These are phyloP conservation scores for Psilocybe sp. DNA, from an alignment of 768 basidiomycete species.

Conservation along the genomic window DNA sequence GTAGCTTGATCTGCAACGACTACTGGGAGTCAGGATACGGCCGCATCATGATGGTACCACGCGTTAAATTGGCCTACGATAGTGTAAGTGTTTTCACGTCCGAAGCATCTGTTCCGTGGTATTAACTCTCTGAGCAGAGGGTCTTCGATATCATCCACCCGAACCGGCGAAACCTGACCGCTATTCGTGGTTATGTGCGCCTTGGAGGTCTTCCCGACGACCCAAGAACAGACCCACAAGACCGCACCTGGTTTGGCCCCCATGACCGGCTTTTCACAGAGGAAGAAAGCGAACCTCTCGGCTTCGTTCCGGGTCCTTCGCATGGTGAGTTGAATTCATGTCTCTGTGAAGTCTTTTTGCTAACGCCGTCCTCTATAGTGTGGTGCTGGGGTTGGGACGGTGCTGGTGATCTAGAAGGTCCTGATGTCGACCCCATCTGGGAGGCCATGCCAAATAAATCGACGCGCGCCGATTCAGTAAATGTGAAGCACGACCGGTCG, in stretches of 20 bases:
- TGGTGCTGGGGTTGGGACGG: conserved; percentile 99
- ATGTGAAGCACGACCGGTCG: conserved; percentile 67
- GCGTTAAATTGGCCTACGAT: conserved; percentile 96
- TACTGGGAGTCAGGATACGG: conserved; percentile 98
- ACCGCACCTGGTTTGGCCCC: conserved; percentile 96
- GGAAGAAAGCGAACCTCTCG: conserved; percentile 77
- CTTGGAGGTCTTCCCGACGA: conserved; percentile 95
- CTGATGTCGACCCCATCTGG: conserved; percentile 98
- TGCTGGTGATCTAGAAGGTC: conserved; percentile 95
- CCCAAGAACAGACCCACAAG: conserved; percentile 94
- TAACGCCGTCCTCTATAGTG: conserved; percentile 45
- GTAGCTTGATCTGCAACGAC: conserved; percentile 96
- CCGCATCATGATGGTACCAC: conserved; percentile 94
- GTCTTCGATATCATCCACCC: conserved; percentile 97
- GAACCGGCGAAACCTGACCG: conserved; percentile 83
- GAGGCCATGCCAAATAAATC: conserved; percentile 75
- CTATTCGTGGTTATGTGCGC: conserved; percentile 89
- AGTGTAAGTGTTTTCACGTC: conserved; percentile 42
- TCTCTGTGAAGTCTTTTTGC: background rate
- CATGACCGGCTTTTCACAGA: conserved; percentile 91
- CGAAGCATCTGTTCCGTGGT: background rate
- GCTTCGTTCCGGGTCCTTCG: conserved; percentile 79
- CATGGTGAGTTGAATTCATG: conserved; percentile 59
- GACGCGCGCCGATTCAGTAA: conserved; percentile 53
- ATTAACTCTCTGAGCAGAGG: conserved; percentile 45